Conservation (phyloP, 2,329 filamentous ascomycete genomes). For the Penicillium sp. region DNA sequence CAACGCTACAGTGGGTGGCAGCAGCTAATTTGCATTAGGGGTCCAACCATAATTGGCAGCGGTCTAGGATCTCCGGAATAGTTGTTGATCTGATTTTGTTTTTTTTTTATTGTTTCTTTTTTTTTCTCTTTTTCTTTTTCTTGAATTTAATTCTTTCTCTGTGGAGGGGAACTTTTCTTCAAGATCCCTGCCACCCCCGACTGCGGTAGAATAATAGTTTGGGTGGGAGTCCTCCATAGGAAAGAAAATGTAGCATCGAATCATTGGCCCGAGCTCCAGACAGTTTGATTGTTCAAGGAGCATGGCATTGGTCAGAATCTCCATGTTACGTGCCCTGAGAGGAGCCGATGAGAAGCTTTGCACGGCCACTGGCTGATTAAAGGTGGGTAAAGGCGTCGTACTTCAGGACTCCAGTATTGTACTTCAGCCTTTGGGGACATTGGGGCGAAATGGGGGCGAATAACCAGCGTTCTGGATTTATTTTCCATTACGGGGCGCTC, state of each 20-base stretch:
- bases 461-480: conserved; percentile 23
- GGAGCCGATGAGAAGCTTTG: conserved; percentile 31
- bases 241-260: conserved; percentile 35
- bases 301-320: conserved; percentile 37
- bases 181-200: conserved; percentile 19
- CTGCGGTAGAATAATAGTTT: conserved; percentile 12
- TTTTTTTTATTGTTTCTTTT: conserved; percentile 15
- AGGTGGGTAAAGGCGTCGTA: conserved; percentile 25
- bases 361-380: conserved; percentile 35
- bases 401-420: background rate
- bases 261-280: conserved; percentile 28
- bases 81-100: conserved; percentile 12
- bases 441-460: conserved; percentile 26
- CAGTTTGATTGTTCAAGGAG: conserved; percentile 35
- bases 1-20: conserved; percentile 35
- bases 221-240: conserved; percentile 24
- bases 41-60: conserved; percentile 31
- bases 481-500: conserved; percentile 33
- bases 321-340: conserved; percentile 40
- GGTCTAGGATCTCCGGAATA: conserved; percentile 22
- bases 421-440: background rate
- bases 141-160: conserved; percentile 13
- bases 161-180: conserved; percentile 19
- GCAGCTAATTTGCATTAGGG: conserved; percentile 34
- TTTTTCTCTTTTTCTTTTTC: conserved; percentile 15